Base-by-base conservation (phyloP, 441 rosid genomes). In the Populus hybrid region DNA sequence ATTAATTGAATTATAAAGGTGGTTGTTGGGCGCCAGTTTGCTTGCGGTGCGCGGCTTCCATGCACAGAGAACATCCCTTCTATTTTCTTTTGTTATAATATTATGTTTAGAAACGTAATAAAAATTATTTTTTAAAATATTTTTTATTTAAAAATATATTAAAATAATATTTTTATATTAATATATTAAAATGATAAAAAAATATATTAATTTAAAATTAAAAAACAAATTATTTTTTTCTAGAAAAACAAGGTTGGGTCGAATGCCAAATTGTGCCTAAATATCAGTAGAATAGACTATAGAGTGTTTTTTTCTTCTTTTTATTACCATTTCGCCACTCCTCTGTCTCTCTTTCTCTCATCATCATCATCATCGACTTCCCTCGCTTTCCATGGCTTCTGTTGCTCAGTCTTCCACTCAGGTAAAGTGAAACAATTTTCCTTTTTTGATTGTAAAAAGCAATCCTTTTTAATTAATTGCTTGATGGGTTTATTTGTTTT, bases 371-470 rank as follows among this genome's bases (percentile, higher is more conserved):
- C 79, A 83, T 24, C 76, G 69, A 67, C 53, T 12, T 36, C 40
- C 38, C 11, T 53, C 84, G 65, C 81, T 82, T 77, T 80, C 86
- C 83, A 89, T 90, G 97, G 94, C 97, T 68, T 88, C 94, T 16
- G 79, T 92, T 38, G 33, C 93, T 87, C 93, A 81, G 82, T 84
- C 91, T 66, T 78, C 88, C 3, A 16, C 82, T 74, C 90, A 84
- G 93, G 92, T 87, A 68, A 64, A 65, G 7, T 38, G 28, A 61
- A 61, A 21, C 36, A 29, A 21, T 69, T 61, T 64, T 23, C 9
- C 68, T 28, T 36, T 31, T 24, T 53, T 61, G 71, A 26, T 73
- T 3, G 0, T 24, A 21, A 23, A 74, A 68, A 56, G 24, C 9
- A 14, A 35, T 69, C 36, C 2, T 69, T 38, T 73, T 36, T 63